Percentiles rank a stretch among this genome's conserved stretches.
Conservation (phyloP, 768 basidiomycete species). For the Boletus rufocinnamomeus region DNA sequence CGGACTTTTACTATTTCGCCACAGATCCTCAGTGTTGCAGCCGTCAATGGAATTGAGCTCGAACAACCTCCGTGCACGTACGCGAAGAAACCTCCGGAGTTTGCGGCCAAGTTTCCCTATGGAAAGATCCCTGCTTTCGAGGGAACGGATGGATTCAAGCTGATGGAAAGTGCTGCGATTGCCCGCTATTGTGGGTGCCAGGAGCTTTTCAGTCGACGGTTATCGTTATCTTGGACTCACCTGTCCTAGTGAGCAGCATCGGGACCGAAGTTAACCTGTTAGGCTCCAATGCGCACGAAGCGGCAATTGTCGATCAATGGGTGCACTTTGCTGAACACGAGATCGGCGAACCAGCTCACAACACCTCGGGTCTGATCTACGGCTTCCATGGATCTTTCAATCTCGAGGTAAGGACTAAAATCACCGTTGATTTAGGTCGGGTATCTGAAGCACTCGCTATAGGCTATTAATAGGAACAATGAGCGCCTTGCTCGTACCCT, state of each 20-base stretch:
- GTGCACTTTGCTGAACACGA: conserved; percentile 16
- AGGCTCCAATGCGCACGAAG: conserved; percentile 16
- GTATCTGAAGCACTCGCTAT: background rate
- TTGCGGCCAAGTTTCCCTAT: conserved; percentile 18
- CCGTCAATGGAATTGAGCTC: conserved; percentile 18
- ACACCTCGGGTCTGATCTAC: conserved; percentile 3
- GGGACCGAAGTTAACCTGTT: conserved; percentile 13
- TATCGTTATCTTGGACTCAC: background rate
- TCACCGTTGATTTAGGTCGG: too few species aligned
- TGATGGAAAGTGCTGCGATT: conserved; percentile 25
- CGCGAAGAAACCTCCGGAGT: conserved; percentile 13
- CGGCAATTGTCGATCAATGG: conserved; percentile 15
- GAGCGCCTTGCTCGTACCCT: conserved; percentile 10
- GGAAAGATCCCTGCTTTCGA: conserved; percentile 29
- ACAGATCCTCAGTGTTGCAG: conserved; percentile 26
- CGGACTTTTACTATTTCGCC: background rate
- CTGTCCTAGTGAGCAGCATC: conserved; percentile 17
- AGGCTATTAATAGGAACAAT: background rate
- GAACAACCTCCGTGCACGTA: conserved; percentile 17
- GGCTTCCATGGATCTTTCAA: conserved; percentile 3
- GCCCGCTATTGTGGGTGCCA: conserved; percentile 23
- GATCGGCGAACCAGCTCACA: conserved; percentile 5
- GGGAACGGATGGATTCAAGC: conserved; percentile 19
- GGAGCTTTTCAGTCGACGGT: too few species aligned
- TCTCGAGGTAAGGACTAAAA: conserved; percentile 5